Evolutionary conservation across 164 flowering plant genomes (phyloP).

Genomic region (Macadamia integrifolia): DNA sequence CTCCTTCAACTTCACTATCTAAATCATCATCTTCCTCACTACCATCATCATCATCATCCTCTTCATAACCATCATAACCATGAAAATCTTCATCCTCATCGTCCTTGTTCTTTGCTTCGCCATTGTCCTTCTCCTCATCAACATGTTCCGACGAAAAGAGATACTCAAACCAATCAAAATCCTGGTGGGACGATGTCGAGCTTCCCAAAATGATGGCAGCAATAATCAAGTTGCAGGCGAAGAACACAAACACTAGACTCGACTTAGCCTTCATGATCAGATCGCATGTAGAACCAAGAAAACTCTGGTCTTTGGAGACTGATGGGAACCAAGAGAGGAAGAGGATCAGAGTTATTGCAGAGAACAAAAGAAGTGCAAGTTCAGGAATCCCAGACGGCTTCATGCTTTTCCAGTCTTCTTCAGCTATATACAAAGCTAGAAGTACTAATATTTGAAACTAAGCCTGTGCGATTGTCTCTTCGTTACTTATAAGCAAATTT

Average conservation of each 20-base stretch:
- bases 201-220: conserved; percentile 4
- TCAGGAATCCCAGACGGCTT: background rate
- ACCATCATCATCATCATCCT: conserved; percentile 3
- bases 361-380: background rate
- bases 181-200: background rate
- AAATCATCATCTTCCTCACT: conserved; percentile 6
- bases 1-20: background rate
- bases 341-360: background rate
- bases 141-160: background rate
- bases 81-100: background rate
- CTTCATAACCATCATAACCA: conserved; percentile 14
- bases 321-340: background rate
- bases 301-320: conserved; percentile 2
- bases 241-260: conserved; percentile 9
- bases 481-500: too few relatives aligned
- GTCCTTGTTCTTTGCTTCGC: background rate
- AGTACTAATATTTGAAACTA: background rate
- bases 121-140: background rate
- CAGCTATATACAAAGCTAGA: background rate
- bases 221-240: conserved; percentile 10
- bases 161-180: conserved; percentile 1
- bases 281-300: conserved; percentile 4
- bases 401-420: background rate
- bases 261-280: conserved; percentile 10
- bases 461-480: background rate